Conservation (phyloP, 106 monocot species). For the Dendrobium nobile region DNA sequence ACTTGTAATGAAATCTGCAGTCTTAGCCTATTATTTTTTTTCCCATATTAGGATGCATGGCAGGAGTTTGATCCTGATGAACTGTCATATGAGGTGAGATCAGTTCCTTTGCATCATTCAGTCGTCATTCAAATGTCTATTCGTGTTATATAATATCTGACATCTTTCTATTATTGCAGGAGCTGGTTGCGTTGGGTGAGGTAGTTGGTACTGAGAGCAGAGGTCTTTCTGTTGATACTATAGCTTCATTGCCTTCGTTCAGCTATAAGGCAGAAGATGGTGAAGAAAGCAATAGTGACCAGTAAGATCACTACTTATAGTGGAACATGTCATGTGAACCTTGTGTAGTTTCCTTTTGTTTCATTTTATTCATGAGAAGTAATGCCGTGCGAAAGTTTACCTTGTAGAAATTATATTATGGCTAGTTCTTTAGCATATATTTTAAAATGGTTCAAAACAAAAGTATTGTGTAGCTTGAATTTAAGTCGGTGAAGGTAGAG, state of each 20-base stretch:
- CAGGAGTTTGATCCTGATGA: constrained; percentile 94
- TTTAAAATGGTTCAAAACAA: no score
- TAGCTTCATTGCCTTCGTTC: constrained; percentile 74
- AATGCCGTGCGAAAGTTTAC: no score
- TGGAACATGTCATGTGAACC: no score
- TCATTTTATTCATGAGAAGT: no score
- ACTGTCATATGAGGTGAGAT: constrained; percentile 74
- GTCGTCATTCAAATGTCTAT: not conserved
- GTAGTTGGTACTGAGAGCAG: constrained; percentile 83
- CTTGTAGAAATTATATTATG: no score
- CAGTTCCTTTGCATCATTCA: not conserved
- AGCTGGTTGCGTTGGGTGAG: constrained; percentile 85
- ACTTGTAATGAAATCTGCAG: no score
- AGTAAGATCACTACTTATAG: constrained; percentile 36
- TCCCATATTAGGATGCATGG: constrained; percentile 64
- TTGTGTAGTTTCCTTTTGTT: no score
- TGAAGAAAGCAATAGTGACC: constrained; percentile 47
- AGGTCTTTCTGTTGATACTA: constrained; percentile 72
- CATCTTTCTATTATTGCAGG: constrained; percentile 31
- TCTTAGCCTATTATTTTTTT: not conserved
- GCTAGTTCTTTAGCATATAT: no score
- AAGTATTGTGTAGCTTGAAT: no score
- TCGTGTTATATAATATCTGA: not conserved
- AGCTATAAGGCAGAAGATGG: constrained; percentile 50
- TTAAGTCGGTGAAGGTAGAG: no score